Evolutionary conservation across 1,284 basidiomycete species (phyloP).

Genomic region (Trametes versicolor): DNA sequence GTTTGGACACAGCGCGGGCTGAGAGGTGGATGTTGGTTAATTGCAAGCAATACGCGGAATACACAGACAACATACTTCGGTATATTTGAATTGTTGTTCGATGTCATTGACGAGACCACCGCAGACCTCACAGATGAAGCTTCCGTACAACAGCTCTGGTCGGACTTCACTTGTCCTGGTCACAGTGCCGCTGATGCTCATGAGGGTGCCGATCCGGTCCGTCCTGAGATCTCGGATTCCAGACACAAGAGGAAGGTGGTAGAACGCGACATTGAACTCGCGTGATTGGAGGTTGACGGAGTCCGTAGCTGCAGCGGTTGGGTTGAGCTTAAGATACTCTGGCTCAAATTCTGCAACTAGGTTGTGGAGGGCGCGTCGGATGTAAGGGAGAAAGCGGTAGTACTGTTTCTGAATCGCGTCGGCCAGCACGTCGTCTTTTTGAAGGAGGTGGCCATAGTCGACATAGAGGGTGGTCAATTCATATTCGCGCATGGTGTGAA

Average conservation of each 20-base stretch:
- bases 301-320: conserved; percentile 78
- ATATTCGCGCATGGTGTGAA: conserved; percentile 93
- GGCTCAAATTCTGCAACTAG: conserved; percentile 91
- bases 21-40: not conserved
- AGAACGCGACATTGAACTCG: conserved; percentile 96
- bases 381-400: conserved; percentile 95
- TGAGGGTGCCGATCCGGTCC: conserved; percentile 91
- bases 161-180: conserved; percentile 98
- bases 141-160: conserved; percentile 94
- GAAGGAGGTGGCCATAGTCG: conserved; percentile 92
- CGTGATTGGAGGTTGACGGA: conserved; percentile 90
- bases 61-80: conserved; percentile 70
- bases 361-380: conserved; percentile 90
- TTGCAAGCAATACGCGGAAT: not conserved
- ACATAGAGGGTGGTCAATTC: conserved; percentile 96
- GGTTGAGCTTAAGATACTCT: conserved; percentile 93
- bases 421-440: conserved; percentile 91
- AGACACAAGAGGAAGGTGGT: conserved; percentile 93
- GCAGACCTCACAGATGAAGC: conserved; percentile 93
- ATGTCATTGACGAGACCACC: conserved; percentile 91
- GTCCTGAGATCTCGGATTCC: conserved; percentile 97
- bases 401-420: conserved; percentile 95
- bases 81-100: conserved; percentile 99
- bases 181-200: conserved; percentile 96
- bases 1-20: conserved; percentile 96